phyloP scores from a whole-genome alignment of 441 rosid genomes.

The Iberis amara region DNA sequence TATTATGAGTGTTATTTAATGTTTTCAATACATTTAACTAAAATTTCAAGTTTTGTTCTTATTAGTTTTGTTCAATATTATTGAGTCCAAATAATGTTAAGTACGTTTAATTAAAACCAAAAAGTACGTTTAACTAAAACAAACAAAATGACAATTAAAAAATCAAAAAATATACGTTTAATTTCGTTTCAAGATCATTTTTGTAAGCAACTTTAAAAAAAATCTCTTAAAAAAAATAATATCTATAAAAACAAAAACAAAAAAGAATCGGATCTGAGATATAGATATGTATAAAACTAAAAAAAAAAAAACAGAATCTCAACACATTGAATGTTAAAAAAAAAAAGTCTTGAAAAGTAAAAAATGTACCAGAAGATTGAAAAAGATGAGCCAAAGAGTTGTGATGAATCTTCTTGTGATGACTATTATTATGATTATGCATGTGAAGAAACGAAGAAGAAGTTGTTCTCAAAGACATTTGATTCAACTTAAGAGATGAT shows the following conservation, averaged over 20 bases:
- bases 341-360: neutral
- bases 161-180: too few species aligned
- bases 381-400: slow-evolving; percentile 37
- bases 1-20: too few species aligned
- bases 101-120: too few species aligned
- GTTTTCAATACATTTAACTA: too few species aligned
- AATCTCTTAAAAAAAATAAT: neutral
- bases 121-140: too few species aligned
- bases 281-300: neutral
- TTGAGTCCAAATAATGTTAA: too few species aligned
- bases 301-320: neutral
- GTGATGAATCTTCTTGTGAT: neutral
- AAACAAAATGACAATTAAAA: too few species aligned
- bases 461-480: slow-evolving; percentile 35
- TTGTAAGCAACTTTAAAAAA: too few species aligned
- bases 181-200: too few species aligned
- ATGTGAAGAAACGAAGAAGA: slow-evolving; percentile 21
- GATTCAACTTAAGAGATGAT: slow-evolving; percentile 42
- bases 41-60: too few species aligned
- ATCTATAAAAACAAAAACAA: neutral
- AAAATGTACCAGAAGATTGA: slow-evolving; percentile 43
- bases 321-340: neutral
- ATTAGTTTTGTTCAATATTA: too few species aligned
- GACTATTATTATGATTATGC: neutral
- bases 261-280: slow-evolving; percentile 8